Evolutionary conservation across 1,139 yeast species (phyloP), one percentile per base, ranked within the genome.

Genomic region (Magnusiomyces sp.): DNA sequence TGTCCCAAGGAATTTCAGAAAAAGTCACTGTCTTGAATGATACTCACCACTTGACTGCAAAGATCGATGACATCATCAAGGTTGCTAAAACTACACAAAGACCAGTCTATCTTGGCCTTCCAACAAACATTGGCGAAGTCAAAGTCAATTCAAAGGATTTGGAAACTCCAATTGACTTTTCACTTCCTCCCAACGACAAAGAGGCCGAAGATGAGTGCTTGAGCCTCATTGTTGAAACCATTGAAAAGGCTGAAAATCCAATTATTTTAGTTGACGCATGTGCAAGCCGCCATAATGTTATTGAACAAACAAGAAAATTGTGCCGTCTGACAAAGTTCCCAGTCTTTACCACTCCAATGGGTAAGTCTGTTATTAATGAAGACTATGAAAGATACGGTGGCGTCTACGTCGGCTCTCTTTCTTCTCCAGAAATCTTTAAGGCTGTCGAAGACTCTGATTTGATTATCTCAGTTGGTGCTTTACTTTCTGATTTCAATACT

Each of bases 331-430:
- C 95, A 45, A 81, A 83, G 65, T 86, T 81, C 79, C 94, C 95
- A 39, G 85, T 83, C 36, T 86, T 79, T 70, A 84, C 84, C 50
- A 86, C 95, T 48, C 95, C 95, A 57, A 85, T 87, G 95, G 95
- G 95, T 69, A 86, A 86, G 71, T 84, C 89, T 56, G 76, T 79
- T 40, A 78, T 85, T 62, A 81, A 83, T 69, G 95, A 87, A 71
- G 73, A 74, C 54, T 75, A 83, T 65, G 78, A 83, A 53, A 74
- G 90, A 66, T 87, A 79, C 67, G 92, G 89, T 57, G 95, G 95
- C 68, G 90, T 83, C 50, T 87, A 86, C 65, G 86, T 86, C 55
- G 95, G 95, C 58, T 76, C 86, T 16, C 72, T 87, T 61, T 81
- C 95, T 42, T 71, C 76, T 55, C 90, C 92, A 2, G 84, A 77